phyloP scores from a whole-genome alignment of 2,329 filamentous ascomycete species.

The Ascocoryne sarcoides region DNA sequence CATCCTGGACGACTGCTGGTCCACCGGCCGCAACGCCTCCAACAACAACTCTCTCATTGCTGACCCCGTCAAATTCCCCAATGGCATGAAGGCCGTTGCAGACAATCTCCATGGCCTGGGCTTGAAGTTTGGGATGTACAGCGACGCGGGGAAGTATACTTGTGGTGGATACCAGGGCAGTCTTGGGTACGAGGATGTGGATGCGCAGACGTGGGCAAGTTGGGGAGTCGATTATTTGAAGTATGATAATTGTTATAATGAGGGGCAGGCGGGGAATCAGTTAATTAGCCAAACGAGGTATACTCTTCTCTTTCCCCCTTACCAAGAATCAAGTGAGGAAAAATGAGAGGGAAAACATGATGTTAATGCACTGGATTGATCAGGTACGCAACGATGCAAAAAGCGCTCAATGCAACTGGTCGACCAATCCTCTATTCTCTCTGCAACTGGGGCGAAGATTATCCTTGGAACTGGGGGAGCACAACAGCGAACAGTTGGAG shows the following conservation, averaged over 20 bases:
- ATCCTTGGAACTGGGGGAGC: conserved; percentile 31
- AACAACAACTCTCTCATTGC: conserved; percentile 35
- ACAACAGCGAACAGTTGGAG: conserved; percentile 32
- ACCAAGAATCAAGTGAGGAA: not conserved
- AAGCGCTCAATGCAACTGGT: conserved; percentile 30
- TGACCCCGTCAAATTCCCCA: conserved; percentile 36
- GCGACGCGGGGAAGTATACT: conserved; percentile 35
- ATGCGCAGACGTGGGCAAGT: conserved; percentile 42
- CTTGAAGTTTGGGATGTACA: conserved; percentile 46
- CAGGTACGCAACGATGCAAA: conserved; percentile 28
- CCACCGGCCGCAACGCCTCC: conserved; percentile 33
- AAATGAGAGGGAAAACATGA: too few species aligned
- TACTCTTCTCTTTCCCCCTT: too few species aligned
- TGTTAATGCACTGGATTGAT: not conserved
- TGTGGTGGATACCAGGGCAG: conserved; percentile 35
- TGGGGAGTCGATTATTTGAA: conserved; percentile 46
- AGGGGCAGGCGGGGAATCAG: conserved; percentile 39
- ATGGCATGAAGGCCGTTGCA: conserved; percentile 38
- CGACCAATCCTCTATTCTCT: conserved; percentile 32
- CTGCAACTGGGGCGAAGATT: conserved; percentile 43
- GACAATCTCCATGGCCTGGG: conserved; percentile 39
- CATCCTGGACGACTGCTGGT: conserved; percentile 46
- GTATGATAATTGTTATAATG: conserved; percentile 50
- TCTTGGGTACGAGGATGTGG: conserved; percentile 41
- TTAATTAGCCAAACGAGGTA: conserved; percentile 33